phyloP scores from a whole-genome alignment of 495 filamentous ascomycete species.

The Hamigera avellanea region DNA sequence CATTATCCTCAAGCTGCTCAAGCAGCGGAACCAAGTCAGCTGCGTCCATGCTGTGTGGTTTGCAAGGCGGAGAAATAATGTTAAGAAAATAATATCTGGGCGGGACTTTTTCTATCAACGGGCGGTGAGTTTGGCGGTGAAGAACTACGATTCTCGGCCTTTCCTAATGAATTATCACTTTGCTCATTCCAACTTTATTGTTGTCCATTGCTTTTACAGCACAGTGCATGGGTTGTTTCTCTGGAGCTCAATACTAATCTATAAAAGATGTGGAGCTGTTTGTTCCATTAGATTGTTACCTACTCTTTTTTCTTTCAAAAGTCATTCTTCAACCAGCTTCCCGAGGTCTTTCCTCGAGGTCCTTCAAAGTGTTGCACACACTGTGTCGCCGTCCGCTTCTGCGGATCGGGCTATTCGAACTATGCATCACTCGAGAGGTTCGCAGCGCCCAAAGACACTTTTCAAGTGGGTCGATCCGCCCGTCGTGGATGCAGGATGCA shows the following conservation, averaged over 20 bases:
- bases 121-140: conserved; percentile 14
- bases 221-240: too few species aligned
- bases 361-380: conserved; percentile 28
- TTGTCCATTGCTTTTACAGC: too few species aligned
- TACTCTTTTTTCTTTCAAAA: too few species aligned
- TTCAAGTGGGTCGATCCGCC: conserved; percentile 6
- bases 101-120: conserved; percentile 6
- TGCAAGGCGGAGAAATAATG: background rate
- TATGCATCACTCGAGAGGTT: conserved; percentile 4
- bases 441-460: conserved; percentile 6
- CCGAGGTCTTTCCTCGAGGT: conserved; percentile 1
- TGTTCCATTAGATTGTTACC: too few species aligned
- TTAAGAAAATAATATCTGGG: background rate
- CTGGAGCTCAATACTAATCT: too few species aligned
- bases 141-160: too few species aligned
- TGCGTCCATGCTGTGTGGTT: conserved; percentile 30
- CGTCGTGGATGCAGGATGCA: conserved; percentile 20
- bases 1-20: conserved; percentile 59
- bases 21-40: conserved; percentile 40
- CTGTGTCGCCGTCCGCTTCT: conserved; percentile 24
- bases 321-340: too few species aligned
- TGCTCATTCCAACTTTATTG: too few species aligned
- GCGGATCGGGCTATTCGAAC: conserved; percentile 19
- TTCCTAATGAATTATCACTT: too few species aligned
- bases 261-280: too few species aligned